Evolutionary conservation across 768 basidiomycete genomes (phyloP), one percentile per base, ranked within the genome.

Genomic region (Collybia mongolica): DNA sequence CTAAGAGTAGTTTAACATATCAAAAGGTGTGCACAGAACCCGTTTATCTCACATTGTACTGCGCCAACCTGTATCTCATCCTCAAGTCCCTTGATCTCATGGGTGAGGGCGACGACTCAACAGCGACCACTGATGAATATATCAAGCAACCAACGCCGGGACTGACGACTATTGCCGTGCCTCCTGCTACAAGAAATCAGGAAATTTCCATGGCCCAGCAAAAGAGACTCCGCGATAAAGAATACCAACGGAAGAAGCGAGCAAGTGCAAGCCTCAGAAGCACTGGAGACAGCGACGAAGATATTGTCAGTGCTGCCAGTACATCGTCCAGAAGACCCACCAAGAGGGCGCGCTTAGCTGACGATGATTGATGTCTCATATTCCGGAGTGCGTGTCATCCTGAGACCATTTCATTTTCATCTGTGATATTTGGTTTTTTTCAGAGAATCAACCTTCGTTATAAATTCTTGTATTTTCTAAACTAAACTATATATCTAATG

Each of bases 231-330:
- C 74, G 88, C n/a, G 90, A 91, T 60, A 76, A 85, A 52, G 88
- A 90, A 57, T 92, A 90, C 61, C 89, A 91, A 62, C 70, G 90
- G 49, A 82, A 81, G 66, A 90, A 90, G 61, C 77, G 89, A 18
- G 88, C 87, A 12, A 79, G 72, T 54, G 77, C 75, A 9, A 80
- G 79, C 38, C 76, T 79, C 46, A 77, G 83, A 45, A 85, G 86
- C 49, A 76, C 79, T 17, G 86, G 83, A 19, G 86, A 88, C 20
- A 90, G 88, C 58, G 89, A 90, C 52, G 89, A 91, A 26, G 89
- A 91, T 58, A 70, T 80, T 19, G 65, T 72, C 17, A 75, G 69
- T 48, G 68, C 69, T 19, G 66, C 70, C 11, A 73, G 73, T 20
- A 64, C 75, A 9, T 74, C 78, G 17, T 75, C 79, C 14, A 71